Conservation (phyloP, 805 yeast species). For the Debaryomyces prosopidis region DNA sequence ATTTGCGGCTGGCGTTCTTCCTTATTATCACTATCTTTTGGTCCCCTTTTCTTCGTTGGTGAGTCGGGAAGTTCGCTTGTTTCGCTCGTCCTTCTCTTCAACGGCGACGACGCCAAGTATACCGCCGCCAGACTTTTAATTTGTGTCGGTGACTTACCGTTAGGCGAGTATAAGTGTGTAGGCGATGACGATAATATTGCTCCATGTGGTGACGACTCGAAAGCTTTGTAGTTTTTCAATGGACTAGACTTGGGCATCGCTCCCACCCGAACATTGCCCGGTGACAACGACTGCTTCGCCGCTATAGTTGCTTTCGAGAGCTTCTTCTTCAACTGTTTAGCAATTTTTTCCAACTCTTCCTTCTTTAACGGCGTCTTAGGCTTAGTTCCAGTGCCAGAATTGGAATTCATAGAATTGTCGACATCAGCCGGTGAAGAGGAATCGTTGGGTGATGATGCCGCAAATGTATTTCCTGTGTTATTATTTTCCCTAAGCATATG, state of each 20-base stretch:
- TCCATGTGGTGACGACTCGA: conserved; percentile 20
- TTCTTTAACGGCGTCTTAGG: conserved; percentile 40
- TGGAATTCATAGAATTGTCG: conserved; percentile 7
- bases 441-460: conserved; percentile 11
- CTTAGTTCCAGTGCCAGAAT: neutral
- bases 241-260: conserved; percentile 21
- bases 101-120: conserved; percentile 36
- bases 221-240: conserved; percentile 27
- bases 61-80: conserved; percentile 23
- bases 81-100: conserved; percentile 20
- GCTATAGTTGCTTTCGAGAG: conserved; percentile 45
- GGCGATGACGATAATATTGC: conserved; percentile 27
- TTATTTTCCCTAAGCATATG: conserved; percentile 24
- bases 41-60: conserved; percentile 29
- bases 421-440: conserved; percentile 6
- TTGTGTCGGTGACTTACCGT: conserved; percentile 41
- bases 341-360: conserved; percentile 46
- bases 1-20: conserved; percentile 16
- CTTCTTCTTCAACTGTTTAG: conserved; percentile 42
- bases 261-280: conserved; percentile 9
- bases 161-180: conserved; percentile 37
- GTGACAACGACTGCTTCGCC: conserved; percentile 35
- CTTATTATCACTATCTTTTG: conserved; percentile 12
- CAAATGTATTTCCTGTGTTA: conserved; percentile 16
- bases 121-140: conserved; percentile 35